Evolutionary conservation across 495 filamentous ascomycete genomes (phyloP), one percentile per base, ranked within the genome.

Genomic region (Terfezia boudieri): DNA sequence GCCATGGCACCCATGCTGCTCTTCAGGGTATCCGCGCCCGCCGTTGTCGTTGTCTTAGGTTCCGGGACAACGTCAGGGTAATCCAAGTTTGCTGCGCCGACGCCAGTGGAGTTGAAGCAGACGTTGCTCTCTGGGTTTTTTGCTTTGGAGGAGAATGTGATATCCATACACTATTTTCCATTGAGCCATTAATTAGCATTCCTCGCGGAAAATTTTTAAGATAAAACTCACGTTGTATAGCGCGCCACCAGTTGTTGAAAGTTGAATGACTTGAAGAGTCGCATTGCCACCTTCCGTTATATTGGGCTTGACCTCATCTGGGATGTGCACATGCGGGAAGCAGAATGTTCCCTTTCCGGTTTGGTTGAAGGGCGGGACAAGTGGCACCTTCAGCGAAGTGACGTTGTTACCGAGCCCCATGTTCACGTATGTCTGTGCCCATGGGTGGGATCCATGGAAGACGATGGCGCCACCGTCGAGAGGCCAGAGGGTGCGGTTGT

Each of bases 301-400:
- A 23, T 54, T 60, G 7, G n/a, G 2, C n/a, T 0, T 16, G 26
- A 76, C 53, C 35, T 66, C 60, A 38, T 61, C 63, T 52, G 71
- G 74, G 6, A 78, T 53, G 12, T 59, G 41, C 12, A 80, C 56
- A 50, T 72, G 59, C 20, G 68, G 68, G 37, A 82, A 61, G 57
- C 79, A 83, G 55, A 80, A 71, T 8, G 68, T 74, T 37, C 79
- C 79, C 14, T 71, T 74, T 50, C 77, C 77, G 1, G 78, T 79
- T 56, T 71, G 70, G 66, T 82, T 83, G 60, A 74, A 67, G 55
- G 74, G 61, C 9, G 64, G 58, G 16, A 73, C 72, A 22, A 81
- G 70, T 22, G 72, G 69, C 62, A 78, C 73, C 65, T 81, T 81
- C 68, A 81, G 78, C 62, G 68, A 68, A 53, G 75, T 70, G 26